These are phyloP conservation scores for Stagonosporopsis rhizophila DNA, from an alignment of 2,329 filamentous ascomycete species.

Conservation along the genomic window DNA sequence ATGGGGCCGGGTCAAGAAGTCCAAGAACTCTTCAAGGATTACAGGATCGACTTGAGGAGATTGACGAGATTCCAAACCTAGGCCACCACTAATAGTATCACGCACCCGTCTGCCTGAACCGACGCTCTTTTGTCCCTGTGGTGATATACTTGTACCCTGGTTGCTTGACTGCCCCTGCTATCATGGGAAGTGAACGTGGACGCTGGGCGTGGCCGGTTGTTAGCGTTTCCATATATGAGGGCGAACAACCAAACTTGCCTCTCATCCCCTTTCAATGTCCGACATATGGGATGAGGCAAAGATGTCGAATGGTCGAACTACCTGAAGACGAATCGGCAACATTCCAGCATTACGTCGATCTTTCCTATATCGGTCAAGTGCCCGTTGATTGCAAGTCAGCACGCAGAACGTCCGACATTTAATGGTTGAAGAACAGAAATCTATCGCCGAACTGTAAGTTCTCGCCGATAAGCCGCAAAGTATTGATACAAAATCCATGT, in stretches of 20 bases:
- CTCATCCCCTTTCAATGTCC: neutral
- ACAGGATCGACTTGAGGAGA: constrained; percentile 1
- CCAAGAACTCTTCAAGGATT: constrained; percentile 4
- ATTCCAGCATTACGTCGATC: neutral
- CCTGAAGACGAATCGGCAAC: neutral
- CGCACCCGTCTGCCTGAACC: neutral
- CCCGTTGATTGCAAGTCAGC: neutral
- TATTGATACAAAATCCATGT: neutral
- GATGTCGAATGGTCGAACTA: neutral
- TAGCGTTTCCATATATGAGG: no score
- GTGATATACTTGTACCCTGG: neutral
- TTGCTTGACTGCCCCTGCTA: neutral
- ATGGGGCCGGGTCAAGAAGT: constrained; percentile 24
- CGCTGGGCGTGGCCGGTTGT: neutral
- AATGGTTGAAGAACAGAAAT: neutral
- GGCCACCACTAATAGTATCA: neutral
- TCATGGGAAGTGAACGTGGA: neutral
- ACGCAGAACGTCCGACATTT: neutral
- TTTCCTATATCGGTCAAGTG: neutral
- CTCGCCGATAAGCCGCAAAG: constrained; percentile 4
- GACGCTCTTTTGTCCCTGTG: neutral
- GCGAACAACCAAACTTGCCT: no score
- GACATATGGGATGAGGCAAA: neutral
- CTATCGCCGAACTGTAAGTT: neutral
- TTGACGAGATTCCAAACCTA: neutral